phyloP scores from a whole-genome alignment of 169 alveolate species.

The Eimeria necatrix region DNA sequence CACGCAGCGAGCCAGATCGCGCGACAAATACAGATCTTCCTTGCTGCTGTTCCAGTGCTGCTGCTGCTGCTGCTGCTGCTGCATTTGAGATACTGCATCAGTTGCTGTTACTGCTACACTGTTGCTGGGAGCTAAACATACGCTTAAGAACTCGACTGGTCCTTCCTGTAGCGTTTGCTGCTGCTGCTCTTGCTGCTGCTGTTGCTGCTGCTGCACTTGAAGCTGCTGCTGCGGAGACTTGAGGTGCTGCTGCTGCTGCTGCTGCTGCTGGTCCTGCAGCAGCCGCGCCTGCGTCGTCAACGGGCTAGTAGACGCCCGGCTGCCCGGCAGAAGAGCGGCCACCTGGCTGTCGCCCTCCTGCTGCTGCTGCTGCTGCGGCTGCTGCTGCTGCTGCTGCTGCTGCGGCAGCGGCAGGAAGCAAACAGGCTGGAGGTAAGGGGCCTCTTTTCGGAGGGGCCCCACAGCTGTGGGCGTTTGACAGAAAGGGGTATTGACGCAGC shows the following conservation, averaged over 20 bases:
- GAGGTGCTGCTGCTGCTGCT: slow-evolving; percentile 18
- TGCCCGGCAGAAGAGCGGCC: background rate
- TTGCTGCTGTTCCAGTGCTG: background rate
- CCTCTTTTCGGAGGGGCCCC: background rate
- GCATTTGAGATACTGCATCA: background rate
- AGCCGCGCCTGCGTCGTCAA: background rate
- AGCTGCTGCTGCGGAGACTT: background rate
- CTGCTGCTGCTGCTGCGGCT: slow-evolving; percentile 29
- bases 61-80: background rate
- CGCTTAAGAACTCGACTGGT: no score
- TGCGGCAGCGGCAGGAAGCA: background rate
- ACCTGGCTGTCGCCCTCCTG: background rate
- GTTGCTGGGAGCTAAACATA: background rate
- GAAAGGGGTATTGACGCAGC: background rate
- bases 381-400: background rate
- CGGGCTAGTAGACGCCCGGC: background rate
- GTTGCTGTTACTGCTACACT: background rate
- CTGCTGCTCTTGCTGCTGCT: background rate
- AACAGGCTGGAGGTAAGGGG: background rate
- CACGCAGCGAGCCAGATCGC: background rate
- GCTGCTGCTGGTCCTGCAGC: slow-evolving; percentile 26
- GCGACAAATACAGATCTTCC: background rate
- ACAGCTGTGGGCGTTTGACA: background rate
- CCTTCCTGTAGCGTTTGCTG: no score
- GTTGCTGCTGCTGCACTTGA: slow-evolving; percentile 13